phyloP scores from a whole-genome alignment of 2,329 filamentous ascomycete species.

The Passalora sequoiae region DNA sequence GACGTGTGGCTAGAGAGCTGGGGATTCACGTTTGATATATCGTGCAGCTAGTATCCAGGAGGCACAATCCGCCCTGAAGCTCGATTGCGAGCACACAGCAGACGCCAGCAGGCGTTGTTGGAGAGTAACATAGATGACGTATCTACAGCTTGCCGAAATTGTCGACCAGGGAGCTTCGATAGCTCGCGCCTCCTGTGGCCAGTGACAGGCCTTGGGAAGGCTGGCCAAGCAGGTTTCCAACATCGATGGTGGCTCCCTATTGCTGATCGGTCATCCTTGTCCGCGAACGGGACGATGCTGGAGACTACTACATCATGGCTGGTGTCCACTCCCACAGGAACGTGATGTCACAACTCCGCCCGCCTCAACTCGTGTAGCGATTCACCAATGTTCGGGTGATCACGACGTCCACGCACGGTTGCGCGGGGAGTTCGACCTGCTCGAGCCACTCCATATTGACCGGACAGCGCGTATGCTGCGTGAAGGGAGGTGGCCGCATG shows the following conservation, averaged over 20 bases:
- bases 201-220: constrained; percentile 15
- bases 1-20: constrained; percentile 19
- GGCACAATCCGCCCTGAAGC: too few species aligned
- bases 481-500: too few species aligned
- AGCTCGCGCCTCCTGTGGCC: constrained; percentile 29
- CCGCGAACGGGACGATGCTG: constrained; percentile 6
- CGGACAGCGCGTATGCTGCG: too few species aligned
- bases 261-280: constrained; percentile 8
- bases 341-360: constrained; percentile 9
- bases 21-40: constrained; percentile 18
- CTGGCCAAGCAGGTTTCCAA: constrained; percentile 19
- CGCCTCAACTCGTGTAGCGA: background rate
- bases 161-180: constrained; percentile 11
- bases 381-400: too few species aligned
- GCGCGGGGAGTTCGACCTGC: too few species aligned
- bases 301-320: constrained; percentile 15
- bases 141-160: constrained; percentile 9
- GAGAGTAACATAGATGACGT: constrained; percentile 16
- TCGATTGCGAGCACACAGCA: constrained; percentile 4
- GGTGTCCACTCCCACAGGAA: background rate
- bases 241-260: constrained; percentile 13
- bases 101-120: background rate
- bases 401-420: too few species aligned
- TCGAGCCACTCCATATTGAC: too few species aligned
- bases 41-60: constrained; percentile 10